Conservation (phyloP, 331 rosid species). For the Phaseolus coccineus region DNA sequence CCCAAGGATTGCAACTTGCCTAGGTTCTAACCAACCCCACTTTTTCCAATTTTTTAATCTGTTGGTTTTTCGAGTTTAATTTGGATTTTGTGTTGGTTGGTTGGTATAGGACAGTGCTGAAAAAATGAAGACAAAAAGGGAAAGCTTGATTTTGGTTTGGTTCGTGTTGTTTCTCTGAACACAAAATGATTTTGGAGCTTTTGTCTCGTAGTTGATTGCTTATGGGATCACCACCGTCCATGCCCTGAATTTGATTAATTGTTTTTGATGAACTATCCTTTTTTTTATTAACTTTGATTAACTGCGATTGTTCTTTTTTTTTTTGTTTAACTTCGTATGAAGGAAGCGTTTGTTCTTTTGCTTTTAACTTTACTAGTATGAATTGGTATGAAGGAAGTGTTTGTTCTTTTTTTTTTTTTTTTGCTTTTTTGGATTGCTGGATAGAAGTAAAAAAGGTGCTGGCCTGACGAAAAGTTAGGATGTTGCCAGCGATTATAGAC, state of each 20-base stretch:
- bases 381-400: slow-evolving; percentile 1
- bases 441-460: background rate
- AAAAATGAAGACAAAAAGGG: background rate
- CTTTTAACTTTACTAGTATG: background rate
- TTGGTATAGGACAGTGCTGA: background rate
- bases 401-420: background rate
- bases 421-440: background rate
- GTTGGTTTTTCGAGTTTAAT: slow-evolving; percentile 20
- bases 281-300: background rate
- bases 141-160: background rate
- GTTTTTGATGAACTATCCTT: slow-evolving; percentile 3
- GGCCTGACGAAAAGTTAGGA: background rate
- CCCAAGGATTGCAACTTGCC: slow-evolving; percentile 87
- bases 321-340: background rate
- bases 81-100: slow-evolving; percentile 36
- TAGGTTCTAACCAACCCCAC: slow-evolving; percentile 53
- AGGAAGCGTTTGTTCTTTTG: background rate
- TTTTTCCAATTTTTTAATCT: background rate
- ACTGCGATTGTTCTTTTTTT: background rate
- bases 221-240: slow-evolving; percentile 9
- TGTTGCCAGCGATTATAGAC: background rate
- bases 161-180: slow-evolving; percentile 28
- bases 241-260: background rate
- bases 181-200: background rate
- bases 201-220: slow-evolving; percentile 34